Evolutionary conservation across 176 grass and related monocot species (phyloP), one percentile per base, ranked within the genome.

Genomic region (Pontederia paniculata): DNA sequence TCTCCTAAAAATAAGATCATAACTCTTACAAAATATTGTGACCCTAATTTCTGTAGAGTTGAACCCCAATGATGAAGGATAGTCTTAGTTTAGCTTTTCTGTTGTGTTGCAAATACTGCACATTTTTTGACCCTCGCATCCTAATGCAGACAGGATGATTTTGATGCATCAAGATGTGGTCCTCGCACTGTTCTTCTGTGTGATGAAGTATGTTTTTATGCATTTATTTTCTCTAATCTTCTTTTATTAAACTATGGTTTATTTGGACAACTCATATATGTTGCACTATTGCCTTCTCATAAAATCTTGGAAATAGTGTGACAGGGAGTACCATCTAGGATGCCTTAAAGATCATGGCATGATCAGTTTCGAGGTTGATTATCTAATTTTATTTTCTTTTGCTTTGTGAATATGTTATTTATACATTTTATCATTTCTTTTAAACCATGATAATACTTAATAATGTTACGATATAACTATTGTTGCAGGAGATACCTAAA

Each of bases 321-420:
- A 74, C 31, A 67, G 65, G 20, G 72, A 74, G 53, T 74, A 74
- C 21, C 72, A 74, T 65, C 21, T 67, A 44, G 72, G 72, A 3
- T 74, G 72, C 47, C 61, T 74, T 13, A 57, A 63, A 42, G 41
- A 66, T 13, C 50, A 74, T 63, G 44, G 62, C 19, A 73, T 37
- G 42, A 59, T 58, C 11, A 58, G 12, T 23, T 25, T 59, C 12
- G 3, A 59, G 37, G 10, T 59, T 25, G 13, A 3, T 20, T 5
- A 59, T 12, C 12, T 20, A 59, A 18, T 17, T 59, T 59, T 20
- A 17, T 20, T 59, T 13, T 13, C 22, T 20, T 25, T 25, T 4
- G 22, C 22, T 25, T n/a, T 44, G 15, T 49, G 13, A 49, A 48
- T 49, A 55, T 37, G 28, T 37, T 37, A 37, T 37, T 37, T 37